Conservation (phyloP, 2,329 filamentous ascomycete genomes). For the Fusarium incarnatum region DNA sequence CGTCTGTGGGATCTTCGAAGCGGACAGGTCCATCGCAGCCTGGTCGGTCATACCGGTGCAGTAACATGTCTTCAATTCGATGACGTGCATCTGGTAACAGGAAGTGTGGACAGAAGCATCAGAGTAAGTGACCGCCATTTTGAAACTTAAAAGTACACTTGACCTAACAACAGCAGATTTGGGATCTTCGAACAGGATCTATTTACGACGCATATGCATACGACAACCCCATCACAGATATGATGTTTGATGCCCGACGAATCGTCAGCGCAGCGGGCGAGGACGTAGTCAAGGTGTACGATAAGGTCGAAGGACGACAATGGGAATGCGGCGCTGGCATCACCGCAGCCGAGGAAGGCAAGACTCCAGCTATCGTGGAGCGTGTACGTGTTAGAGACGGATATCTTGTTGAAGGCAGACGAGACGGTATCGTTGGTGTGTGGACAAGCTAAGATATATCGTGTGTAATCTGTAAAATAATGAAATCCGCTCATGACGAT, state of each 20-base stretch:
- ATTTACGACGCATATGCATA: slow-evolving; percentile 98
- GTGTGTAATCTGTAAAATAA: slow-evolving; percentile 44
- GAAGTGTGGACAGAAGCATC: slow-evolving; percentile 91
- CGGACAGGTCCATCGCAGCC: slow-evolving; percentile 94
- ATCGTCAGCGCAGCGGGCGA: slow-evolving; percentile 93
- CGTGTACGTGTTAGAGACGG: slow-evolving; percentile 92
- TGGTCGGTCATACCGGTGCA: slow-evolving; percentile 94
- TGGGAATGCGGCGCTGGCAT: slow-evolving; percentile 95
- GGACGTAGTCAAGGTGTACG: slow-evolving; percentile 96
- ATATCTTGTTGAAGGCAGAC: slow-evolving; percentile 90
- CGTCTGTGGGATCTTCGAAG: slow-evolving; percentile 95
- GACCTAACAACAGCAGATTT: slow-evolving; percentile 75
- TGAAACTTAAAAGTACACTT: background rate
- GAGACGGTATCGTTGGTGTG: slow-evolving; percentile 87
- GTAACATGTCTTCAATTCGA: slow-evolving; percentile 97
- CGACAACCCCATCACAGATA: slow-evolving; percentile 88
- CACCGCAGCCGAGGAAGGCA: slow-evolving; percentile 73
- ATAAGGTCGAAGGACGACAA: slow-evolving; percentile 94
- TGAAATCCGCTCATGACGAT: slow-evolving; percentile 38
- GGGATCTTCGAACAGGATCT: slow-evolving; percentile 95
- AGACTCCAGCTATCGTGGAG: slow-evolving; percentile 78
- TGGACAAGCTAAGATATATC: slow-evolving; percentile 75
- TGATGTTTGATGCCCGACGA: slow-evolving; percentile 94
- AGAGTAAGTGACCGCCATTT: slow-evolving; percentile 72
- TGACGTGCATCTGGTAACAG: slow-evolving; percentile 93